Evolutionary conservation across 169 alveolate genomes (phyloP).

Genomic region (Cryptosporidium canis): DNA sequence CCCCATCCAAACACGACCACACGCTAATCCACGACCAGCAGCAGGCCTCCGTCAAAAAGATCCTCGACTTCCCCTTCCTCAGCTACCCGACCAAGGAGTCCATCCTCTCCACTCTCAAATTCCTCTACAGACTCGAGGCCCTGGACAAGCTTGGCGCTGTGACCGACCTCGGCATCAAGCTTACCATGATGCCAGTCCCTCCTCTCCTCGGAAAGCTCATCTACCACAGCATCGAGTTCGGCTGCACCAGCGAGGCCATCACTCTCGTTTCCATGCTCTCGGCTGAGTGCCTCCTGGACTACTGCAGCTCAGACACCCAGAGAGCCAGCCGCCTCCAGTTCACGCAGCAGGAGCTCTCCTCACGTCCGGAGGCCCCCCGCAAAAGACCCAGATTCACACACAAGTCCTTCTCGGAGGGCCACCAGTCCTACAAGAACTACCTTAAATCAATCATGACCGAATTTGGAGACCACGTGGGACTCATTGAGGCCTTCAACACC

Average conservation of each 20-base stretch:
- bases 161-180: slow-evolving; percentile 81
- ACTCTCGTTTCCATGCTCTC: slow-evolving; percentile 89
- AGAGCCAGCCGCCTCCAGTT: slow-evolving; percentile 75
- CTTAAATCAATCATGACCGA: slow-evolving; percentile 27
- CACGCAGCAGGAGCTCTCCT: slow-evolving; percentile 78
- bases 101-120: slow-evolving; percentile 82
- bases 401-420: not conserved
- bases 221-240: slow-evolving; percentile 87
- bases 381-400: not conserved
- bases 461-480: slow-evolving; percentile 68
- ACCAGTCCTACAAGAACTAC: slow-evolving; percentile 19
- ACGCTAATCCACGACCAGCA: not conserved
- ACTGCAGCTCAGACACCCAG: slow-evolving; percentile 33
- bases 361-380: not conserved
- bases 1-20: not conserved
- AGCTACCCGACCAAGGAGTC: slow-evolving; percentile 87
- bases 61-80: slow-evolving; percentile 85
- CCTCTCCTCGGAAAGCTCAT: slow-evolving; percentile 90
- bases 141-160: slow-evolving; percentile 79
- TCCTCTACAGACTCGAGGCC: slow-evolving; percentile 86
- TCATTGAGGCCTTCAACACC: slow-evolving; percentile 27
- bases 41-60: slow-evolving; percentile 76
- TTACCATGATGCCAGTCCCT: slow-evolving; percentile 86
- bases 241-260: slow-evolving; percentile 88
- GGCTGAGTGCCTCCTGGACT: slow-evolving; percentile 76